Conservation (phyloP, 2,329 filamentous ascomycete species). For the Ramichloridium luteum region DNA sequence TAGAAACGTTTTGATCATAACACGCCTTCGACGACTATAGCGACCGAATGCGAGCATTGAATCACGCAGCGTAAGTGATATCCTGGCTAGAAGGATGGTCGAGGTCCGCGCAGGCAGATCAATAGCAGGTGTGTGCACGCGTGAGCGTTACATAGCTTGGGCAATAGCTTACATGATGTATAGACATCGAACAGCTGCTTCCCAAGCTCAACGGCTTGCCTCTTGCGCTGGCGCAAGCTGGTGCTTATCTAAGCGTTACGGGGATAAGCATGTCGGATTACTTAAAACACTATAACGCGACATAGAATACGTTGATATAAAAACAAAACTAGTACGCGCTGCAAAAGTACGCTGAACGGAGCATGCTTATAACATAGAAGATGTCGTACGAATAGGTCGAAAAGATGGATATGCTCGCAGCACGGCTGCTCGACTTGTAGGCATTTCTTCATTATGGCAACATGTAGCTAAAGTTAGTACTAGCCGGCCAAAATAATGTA, state of each 20-base stretch:
- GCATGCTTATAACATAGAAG: slow-evolving; percentile 22
- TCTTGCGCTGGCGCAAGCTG: slow-evolving; percentile 18
- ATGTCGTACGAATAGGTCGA: slow-evolving; percentile 22
- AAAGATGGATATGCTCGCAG: slow-evolving; percentile 13
- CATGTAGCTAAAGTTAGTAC: not conserved
- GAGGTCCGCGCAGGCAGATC: slow-evolving; percentile 14
- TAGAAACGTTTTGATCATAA: slow-evolving; percentile 22
- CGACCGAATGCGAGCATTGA: slow-evolving; percentile 10
- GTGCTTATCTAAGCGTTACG: slow-evolving; percentile 10
- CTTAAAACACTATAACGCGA: slow-evolving; percentile 5
- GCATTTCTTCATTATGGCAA: slow-evolving; percentile 4
- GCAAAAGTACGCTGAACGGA: slow-evolving; percentile 5
- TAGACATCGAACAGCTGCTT: slow-evolving; percentile 13
- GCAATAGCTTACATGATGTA: not conserved
- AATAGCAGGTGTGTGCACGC: slow-evolving; percentile 4
- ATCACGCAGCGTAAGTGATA: slow-evolving; percentile 10
- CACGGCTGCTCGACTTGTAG: slow-evolving; percentile 15
- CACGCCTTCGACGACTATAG: slow-evolving; percentile 13
- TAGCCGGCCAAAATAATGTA: not conserved
- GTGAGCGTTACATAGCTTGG: not conserved
- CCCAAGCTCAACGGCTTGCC: slow-evolving; percentile 19
- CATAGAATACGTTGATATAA: slow-evolving; percentile 5
- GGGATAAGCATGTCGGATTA: slow-evolving; percentile 7
- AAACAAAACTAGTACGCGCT: slow-evolving; percentile 3
- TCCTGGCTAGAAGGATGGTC: slow-evolving; percentile 19